phyloP scores from a whole-genome alignment of 1,284 basidiomycete species.

The Meira miltonrushii region DNA sequence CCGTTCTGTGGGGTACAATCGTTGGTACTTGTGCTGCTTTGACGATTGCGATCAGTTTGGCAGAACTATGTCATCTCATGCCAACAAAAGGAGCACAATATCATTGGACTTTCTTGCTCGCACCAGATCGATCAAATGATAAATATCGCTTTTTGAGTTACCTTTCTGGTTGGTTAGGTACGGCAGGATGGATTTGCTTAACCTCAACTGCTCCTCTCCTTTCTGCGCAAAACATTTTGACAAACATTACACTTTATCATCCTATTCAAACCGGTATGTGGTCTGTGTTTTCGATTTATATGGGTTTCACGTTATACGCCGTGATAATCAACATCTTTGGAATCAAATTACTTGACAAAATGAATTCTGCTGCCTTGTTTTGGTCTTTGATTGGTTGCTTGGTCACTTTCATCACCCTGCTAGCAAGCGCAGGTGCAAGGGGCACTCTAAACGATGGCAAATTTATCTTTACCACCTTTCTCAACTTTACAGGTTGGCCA shows the following conservation, averaged over 20 bases:
- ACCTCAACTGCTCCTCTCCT: slow-evolving; percentile 23
- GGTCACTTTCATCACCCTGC: slow-evolving; percentile 20
- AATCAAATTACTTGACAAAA: slow-evolving; percentile 15
- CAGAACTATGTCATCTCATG: slow-evolving; percentile 27
- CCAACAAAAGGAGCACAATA: slow-evolving; percentile 25
- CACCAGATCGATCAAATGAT: slow-evolving; percentile 5
- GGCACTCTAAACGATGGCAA: slow-evolving; percentile 15
- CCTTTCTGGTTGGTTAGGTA: slow-evolving; percentile 21
- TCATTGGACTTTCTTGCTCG: slow-evolving; percentile 25
- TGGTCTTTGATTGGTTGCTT: slow-evolving; percentile 19
- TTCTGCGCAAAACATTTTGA: slow-evolving; percentile 15
- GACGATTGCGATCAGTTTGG: slow-evolving; percentile 20
- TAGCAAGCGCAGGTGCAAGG: slow-evolving; percentile 18
- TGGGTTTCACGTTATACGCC: slow-evolving; percentile 20
- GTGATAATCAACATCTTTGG: slow-evolving; percentile 25
- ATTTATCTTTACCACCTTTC: slow-evolving; percentile 25
- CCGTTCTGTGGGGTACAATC: slow-evolving; percentile 20
- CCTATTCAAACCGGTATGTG: slow-evolving; percentile 13
- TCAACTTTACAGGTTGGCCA: slow-evolving; percentile 29
- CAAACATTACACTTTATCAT: slow-evolving; percentile 17
- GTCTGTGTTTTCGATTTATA: slow-evolving; percentile 20
- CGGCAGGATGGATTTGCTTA: slow-evolving; percentile 24
- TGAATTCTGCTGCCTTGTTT: slow-evolving; percentile 22
- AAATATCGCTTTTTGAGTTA: slow-evolving; percentile 15
- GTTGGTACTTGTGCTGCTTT: slow-evolving; percentile 20